A percentile compares a stretch with the other conserved stretches of the same genome.
phyloP scores from a whole-genome alignment of 306 rosid species.

The Begonia fuchsioides region DNA sequence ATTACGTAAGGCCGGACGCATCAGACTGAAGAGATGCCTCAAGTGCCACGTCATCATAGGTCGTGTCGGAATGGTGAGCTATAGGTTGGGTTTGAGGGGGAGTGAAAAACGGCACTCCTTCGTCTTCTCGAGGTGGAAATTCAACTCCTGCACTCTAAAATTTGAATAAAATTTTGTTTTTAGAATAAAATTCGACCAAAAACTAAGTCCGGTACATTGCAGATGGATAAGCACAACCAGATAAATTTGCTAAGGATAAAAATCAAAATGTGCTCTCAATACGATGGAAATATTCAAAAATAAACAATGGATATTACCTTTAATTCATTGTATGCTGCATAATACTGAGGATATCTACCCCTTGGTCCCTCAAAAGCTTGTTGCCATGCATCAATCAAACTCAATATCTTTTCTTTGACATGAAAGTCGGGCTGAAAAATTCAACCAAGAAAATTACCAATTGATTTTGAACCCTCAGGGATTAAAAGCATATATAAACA shows the following conservation, averaged over 20 bases:
- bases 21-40: slow-evolving; percentile 91
- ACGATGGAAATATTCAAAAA: not conserved
- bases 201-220: too few species aligned
- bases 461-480: not conserved
- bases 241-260: too few species aligned
- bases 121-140: slow-evolving; percentile 75
- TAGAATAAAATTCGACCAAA: too few species aligned
- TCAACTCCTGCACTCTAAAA: slow-evolving; percentile 75
- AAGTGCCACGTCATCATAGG: slow-evolving; percentile 52
- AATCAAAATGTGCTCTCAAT: too few species aligned
- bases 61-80: slow-evolving; percentile 25
- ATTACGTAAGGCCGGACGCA: slow-evolving; percentile 78
- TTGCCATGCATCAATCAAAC: slow-evolving; percentile 88
- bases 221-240: too few species aligned
- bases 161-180: too few species aligned
- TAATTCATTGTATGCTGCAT: slow-evolving; percentile 75
- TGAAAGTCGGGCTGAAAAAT: slow-evolving; percentile 69
- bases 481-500: not conserved
- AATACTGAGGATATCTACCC: slow-evolving; percentile 75
- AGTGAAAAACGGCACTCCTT: slow-evolving; percentile 76
- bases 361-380: slow-evolving; percentile 80
- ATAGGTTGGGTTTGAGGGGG: slow-evolving; percentile 85
- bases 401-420: slow-evolving; percentile 87
- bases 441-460: not conserved
- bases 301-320: slow-evolving; percentile 32